Percentiles rank a stretch among this genome's conserved stretches.
Evolutionary conservation across 768 basidiomycete genomes (phyloP).

Genomic region (Coprinopsis strossmayeri): DNA sequence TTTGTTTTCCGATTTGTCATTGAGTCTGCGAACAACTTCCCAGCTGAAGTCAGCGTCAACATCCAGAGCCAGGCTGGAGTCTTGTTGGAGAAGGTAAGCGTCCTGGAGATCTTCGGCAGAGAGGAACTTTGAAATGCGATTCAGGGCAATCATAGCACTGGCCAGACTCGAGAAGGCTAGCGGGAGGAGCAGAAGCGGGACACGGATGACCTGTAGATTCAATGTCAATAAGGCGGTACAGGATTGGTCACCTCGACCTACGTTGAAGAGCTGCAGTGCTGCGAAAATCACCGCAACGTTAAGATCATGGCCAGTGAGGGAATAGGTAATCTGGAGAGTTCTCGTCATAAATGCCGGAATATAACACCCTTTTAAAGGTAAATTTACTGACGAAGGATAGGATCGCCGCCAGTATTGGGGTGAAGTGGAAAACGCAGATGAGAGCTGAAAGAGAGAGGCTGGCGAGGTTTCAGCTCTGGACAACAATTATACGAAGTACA

Average conservation of each 20-base stretch:
- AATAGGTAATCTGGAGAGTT: slow-evolving; percentile 50
- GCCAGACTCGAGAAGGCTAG: slow-evolving; percentile 41
- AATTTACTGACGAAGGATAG: slow-evolving; percentile 40
- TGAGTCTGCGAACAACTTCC: slow-evolving; percentile 29
- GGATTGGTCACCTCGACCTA: slow-evolving; percentile 19
- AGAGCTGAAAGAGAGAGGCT: no score
- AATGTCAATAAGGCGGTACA: no score
- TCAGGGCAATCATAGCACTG: slow-evolving; percentile 45
- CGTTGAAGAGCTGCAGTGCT: slow-evolving; percentile 54
- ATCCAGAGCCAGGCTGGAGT: slow-evolving; percentile 32
- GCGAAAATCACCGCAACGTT: slow-evolving; percentile 50
- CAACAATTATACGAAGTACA: no score
- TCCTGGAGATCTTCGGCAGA: slow-evolving; percentile 48
- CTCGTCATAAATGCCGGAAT: neutral
- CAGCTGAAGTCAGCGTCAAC: slow-evolving; percentile 48
- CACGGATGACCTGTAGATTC: slow-evolving; percentile 51
- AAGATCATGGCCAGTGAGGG: slow-evolving; percentile 48
- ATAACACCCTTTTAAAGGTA: neutral
- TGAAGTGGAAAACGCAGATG: slow-evolving; percentile 38
- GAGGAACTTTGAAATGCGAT: slow-evolving; percentile 41
- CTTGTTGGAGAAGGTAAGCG: slow-evolving; percentile 36
- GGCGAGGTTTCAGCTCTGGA: no score
- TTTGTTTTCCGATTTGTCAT: slow-evolving; percentile 8
- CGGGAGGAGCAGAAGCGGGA: slow-evolving; percentile 51
- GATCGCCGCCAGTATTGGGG: slow-evolving; percentile 46